These are phyloP conservation scores for Arachis hypogaea DNA, from an alignment of 306 rosid genomes.

Conservation along the genomic window DNA sequence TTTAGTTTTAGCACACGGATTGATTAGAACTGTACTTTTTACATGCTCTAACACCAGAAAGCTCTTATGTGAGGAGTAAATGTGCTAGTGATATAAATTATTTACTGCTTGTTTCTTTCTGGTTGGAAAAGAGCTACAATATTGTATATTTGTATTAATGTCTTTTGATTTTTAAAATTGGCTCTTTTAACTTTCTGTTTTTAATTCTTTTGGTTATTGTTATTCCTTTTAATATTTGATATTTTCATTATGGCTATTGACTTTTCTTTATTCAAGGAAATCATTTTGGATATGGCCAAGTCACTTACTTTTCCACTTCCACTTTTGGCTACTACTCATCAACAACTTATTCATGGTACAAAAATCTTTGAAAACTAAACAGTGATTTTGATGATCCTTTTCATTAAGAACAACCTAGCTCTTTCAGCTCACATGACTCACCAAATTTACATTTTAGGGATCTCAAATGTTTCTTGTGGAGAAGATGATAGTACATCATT, in stretches of 20 bases:
- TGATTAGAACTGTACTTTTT: not conserved
- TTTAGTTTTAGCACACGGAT: not conserved
- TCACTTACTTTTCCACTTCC: slow-evolving; percentile 85
- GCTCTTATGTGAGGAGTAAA: not conserved
- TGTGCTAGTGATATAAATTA: not conserved
- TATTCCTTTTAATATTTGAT: slow-evolving; percentile 28
- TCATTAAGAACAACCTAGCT: slow-evolving; percentile 26
- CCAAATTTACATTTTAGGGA: slow-evolving; percentile 57
- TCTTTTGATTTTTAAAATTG: slow-evolving; percentile 21
- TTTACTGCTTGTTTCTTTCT: slow-evolving; percentile 11
- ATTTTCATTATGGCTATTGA: slow-evolving; percentile 15
- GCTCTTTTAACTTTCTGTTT: slow-evolving; percentile 14
- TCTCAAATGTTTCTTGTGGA: slow-evolving; percentile 49
- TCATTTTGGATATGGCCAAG: slow-evolving; percentile 75
- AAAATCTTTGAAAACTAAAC: slow-evolving; percentile 28
- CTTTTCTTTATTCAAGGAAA: slow-evolving; percentile 57
- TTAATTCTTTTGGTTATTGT: slow-evolving; percentile 14
- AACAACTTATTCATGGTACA: slow-evolving; percentile 84
- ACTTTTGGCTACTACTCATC: slow-evolving; percentile 81
- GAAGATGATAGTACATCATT: slow-evolving; percentile 50
- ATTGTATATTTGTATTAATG: not conserved
- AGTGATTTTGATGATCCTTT: slow-evolving; percentile 35
- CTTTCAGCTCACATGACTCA: slow-evolving; percentile 34
- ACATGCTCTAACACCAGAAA: not conserved
- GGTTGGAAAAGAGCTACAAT: slow-evolving; percentile 23